Base-by-base conservation (phyloP, 371 early-diverging fungal genomes). In the Mucor lusitanicus region DNA sequence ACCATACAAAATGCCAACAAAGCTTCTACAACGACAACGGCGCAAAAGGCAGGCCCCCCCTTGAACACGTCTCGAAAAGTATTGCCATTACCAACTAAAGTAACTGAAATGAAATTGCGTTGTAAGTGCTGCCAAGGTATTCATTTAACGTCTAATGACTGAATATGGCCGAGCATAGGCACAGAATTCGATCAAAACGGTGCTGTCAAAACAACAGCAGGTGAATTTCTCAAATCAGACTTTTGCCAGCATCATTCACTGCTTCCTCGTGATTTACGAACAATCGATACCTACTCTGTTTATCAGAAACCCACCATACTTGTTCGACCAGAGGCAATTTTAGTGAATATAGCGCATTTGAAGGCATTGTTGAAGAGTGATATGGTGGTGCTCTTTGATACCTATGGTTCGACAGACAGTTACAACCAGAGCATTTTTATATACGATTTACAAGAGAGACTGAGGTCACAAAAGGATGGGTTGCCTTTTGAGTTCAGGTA, bases 301-400 rank as follows among this genome's bases (percentile, higher is more conserved):
- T 91, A 94, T 68, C 92, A 94, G 70, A 86, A 92, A 72, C 94
- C 95, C 0, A 88, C 89, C 17, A 89, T 96, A 25, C 82, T 96
- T n/a, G 96, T 96, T 17, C 90, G 96, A 17, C 82, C 90, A 0
- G 86, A 92, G 57, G 94, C 94, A 1, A 92, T 96, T 56, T 73
- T 96, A 8, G 87, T 95, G 39, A 95, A 94, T 68, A 76, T 96
- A 44, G 84, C 88, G 15, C 90, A 93, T 67, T 85, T 93, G 40
- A 85, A 90, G 56, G 96, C 95, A 11, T 69, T 96, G 35, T 86
- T 96, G 54, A 92, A 92, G 63, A 89, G 91, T 27, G 94, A 96
- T 72, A 71, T 83, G 50, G 90, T 94, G 0, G 90, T 94, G 37
- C 75, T 96, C 12, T 92, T 94, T 68, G 91, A 92, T 74, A 84